These are phyloP conservation scores for Amyloporia xantha DNA, from an alignment of 768 basidiomycete genomes.

Conservation along the genomic window DNA sequence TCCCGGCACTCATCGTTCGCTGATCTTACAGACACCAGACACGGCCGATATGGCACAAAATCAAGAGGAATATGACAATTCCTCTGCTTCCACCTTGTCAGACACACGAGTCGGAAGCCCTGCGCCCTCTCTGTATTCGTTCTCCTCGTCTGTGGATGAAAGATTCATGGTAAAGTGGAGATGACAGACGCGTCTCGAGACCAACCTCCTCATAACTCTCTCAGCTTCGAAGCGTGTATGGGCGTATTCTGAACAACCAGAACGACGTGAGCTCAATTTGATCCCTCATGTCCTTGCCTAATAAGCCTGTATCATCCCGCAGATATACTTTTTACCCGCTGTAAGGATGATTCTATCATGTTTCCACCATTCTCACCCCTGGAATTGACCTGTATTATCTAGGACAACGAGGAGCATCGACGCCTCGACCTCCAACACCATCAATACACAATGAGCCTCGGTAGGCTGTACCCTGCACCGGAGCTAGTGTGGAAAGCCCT, in stretches of 20 bases:
- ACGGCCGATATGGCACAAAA: not conserved
- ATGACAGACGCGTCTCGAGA: not conserved
- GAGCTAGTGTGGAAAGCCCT: slow-evolving; percentile 24
- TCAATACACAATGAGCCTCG: slow-evolving; percentile 21
- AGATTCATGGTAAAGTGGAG: slow-evolving; percentile 18
- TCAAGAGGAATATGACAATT: slow-evolving; percentile 1
- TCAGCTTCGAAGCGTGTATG: slow-evolving; percentile 23
- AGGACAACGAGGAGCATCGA: slow-evolving; percentile 27
- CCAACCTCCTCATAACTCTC: not conserved
- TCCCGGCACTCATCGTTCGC: not conserved
- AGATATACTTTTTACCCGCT: slow-evolving; percentile 27
- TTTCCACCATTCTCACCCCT: not conserved
- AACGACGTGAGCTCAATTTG: slow-evolving; percentile 21
- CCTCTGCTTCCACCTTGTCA: slow-evolving; percentile 6
- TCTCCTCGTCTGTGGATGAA: slow-evolving; percentile 25
- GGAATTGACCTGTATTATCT: not conserved
- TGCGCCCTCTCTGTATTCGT: slow-evolving; percentile 26
- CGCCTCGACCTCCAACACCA: slow-evolving; percentile 28
- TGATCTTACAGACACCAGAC: not conserved
- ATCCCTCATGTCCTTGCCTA: too few relatives aligned
- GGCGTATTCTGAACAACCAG: slow-evolving; percentile 23
- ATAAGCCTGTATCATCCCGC: not conserved
- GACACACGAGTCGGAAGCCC: slow-evolving; percentile 18
- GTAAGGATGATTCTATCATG: slow-evolving; percentile 13
- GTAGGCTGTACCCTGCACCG: slow-evolving; percentile 21